Conservation (phyloP, 202 grass and related monocot species). For the Zoysia matrella region DNA sequence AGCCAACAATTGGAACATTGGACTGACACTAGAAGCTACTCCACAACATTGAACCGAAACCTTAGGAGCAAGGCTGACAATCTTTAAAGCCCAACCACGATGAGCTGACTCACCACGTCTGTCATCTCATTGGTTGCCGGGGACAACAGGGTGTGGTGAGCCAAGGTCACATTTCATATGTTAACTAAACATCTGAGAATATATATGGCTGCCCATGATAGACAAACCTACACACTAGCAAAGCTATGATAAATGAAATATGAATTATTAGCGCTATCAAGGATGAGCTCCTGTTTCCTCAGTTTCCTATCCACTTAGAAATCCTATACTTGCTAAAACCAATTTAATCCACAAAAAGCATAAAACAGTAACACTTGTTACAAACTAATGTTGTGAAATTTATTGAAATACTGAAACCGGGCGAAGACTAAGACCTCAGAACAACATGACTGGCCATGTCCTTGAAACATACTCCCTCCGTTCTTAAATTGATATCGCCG, state of each 20-base stretch:
- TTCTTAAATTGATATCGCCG: too few species aligned
- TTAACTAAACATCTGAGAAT: background rate
- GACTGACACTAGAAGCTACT: background rate
- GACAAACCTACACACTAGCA: too few species aligned
- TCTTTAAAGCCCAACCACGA: background rate
- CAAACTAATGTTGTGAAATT: constrained; percentile 32
- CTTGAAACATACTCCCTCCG: too few species aligned
- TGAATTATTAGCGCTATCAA: too few species aligned
- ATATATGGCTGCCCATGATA: background rate
- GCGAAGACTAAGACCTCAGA: background rate
- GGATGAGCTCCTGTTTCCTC: too few species aligned
- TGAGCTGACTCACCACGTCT: background rate
- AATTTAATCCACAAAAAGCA: background rate
- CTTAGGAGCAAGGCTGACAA: background rate
- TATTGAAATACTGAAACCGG: constrained; percentile 32
- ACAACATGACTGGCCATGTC: too few species aligned
- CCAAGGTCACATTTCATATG: background rate
- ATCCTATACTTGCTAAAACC: too few species aligned
- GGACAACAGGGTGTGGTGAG: background rate
- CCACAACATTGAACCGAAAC: background rate
- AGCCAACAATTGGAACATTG: background rate
- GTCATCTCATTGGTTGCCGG: background rate
- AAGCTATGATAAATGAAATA: too few species aligned
- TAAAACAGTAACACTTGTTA: background rate
- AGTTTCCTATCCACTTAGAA: too few species aligned